These are phyloP conservation scores for Oemleria cerasiformis DNA, from an alignment of 306 rosid genomes.

Conservation along the genomic window DNA sequence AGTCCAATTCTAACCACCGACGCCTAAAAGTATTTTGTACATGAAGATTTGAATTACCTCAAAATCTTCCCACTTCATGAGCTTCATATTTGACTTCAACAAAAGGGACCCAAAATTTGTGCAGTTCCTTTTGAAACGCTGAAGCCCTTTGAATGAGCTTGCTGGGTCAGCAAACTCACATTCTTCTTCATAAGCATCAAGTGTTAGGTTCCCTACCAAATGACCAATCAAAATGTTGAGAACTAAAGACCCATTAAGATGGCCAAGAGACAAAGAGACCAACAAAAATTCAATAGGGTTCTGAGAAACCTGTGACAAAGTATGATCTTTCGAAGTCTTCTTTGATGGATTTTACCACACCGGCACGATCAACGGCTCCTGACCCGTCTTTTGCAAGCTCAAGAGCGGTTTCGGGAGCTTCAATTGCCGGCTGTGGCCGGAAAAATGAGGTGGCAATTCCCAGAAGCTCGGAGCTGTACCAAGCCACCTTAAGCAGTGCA, in stretches of 20 bases:
- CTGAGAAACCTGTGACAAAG: constrained; percentile 54
- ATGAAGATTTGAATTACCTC: constrained; percentile 38
- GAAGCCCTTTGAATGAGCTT: constrained; percentile 88
- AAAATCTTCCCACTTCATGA: constrained; percentile 88
- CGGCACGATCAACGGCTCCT: constrained; percentile 49
- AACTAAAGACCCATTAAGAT: neutral
- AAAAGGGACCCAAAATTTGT: constrained; percentile 87
- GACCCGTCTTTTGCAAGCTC: constrained; percentile 43
- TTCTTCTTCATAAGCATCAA: constrained; percentile 81
- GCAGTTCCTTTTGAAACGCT: constrained; percentile 90
- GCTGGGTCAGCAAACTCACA: constrained; percentile 98
- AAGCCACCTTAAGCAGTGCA: constrained; percentile 68
- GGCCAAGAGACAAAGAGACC: neutral
- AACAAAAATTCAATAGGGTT: neutral
- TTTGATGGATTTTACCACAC: constrained; percentile 44
- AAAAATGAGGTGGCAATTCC: constrained; percentile 82
- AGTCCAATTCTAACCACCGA: no score
- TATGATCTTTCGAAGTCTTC: constrained; percentile 53
- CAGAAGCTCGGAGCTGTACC: constrained; percentile 88
- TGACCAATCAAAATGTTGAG: constrained; percentile 6
- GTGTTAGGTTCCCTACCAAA: constrained; percentile 67
- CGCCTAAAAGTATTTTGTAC: neutral
- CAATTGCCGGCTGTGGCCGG: constrained; percentile 42
- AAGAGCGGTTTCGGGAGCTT: constrained; percentile 40
- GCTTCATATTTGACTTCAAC: constrained; percentile 78